Conservation (phyloP, 345 rosid species). For the Hirschfeldia incana region DNA sequence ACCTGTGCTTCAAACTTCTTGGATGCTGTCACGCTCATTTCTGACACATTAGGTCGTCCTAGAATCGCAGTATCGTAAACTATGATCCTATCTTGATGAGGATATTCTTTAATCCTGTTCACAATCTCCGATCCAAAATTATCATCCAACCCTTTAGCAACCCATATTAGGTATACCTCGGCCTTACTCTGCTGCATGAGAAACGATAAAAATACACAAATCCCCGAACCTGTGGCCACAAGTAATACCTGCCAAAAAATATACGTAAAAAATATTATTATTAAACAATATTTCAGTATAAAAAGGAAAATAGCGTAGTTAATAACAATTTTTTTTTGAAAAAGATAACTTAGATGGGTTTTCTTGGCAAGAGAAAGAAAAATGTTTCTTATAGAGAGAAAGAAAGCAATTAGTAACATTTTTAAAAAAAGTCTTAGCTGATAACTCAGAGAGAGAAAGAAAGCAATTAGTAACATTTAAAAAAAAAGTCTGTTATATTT, state of each 20-base stretch:
- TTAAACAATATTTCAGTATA: background rate
- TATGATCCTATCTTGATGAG: conserved; percentile 53
- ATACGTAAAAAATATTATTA: background rate
- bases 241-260: conserved; percentile 38
- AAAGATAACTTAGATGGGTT: too few species aligned
- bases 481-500: too few species aligned
- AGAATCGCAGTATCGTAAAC: conserved; percentile 65
- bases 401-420: too few species aligned
- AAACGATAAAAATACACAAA: conserved; percentile 79
- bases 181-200: conserved; percentile 67
- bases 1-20: conserved; percentile 72
- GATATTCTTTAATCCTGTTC: conserved; percentile 54
- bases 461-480: background rate
- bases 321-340: too few species aligned
- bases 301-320: background rate
- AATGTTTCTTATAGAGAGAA: too few species aligned
- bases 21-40: conserved; percentile 67
- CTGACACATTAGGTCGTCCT: conserved; percentile 71
- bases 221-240: conserved; percentile 85
- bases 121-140: conserved; percentile 70
- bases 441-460: too few species aligned
- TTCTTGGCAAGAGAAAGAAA: too few species aligned
- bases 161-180: conserved; percentile 65
- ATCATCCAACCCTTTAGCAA: conserved; percentile 70
- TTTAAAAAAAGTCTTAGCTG: too few species aligned